These are phyloP conservation scores for Bruguiera hainesii DNA, from an alignment of 441 rosid species.

Conservation along the genomic window DNA sequence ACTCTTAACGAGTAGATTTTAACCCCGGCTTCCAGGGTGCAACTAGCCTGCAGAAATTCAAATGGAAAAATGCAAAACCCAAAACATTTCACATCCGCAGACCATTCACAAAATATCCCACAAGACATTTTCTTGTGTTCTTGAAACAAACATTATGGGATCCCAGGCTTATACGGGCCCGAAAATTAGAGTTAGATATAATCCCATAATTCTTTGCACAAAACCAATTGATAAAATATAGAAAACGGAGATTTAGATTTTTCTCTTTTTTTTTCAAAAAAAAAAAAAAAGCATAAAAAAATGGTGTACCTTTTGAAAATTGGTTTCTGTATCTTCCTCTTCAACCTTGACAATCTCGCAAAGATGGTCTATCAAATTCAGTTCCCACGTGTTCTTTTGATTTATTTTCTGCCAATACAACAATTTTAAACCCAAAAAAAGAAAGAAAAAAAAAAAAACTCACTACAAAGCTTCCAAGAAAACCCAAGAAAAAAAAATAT, in stretches of 20 bases:
- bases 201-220: too few species aligned
- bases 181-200: too few species aligned
- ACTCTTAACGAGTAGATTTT: conserved; percentile 87
- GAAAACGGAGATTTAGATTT: too few species aligned
- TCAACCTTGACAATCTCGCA: conserved; percentile 76
- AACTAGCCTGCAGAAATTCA: conserved; percentile 62
- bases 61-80: not conserved
- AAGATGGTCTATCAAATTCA: conserved; percentile 87
- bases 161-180: too few species aligned
- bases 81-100: not conserved
- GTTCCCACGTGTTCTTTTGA: conserved; percentile 93
- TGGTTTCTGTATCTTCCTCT: conserved; percentile 80
- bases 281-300: not conserved
- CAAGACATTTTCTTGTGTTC: not conserved
- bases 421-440: conserved; percentile 5
- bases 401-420: conserved; percentile 69
- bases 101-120: not conserved
- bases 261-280: not conserved
- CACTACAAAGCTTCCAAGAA: not conserved
- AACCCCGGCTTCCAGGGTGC: conserved; percentile 96
- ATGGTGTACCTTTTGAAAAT: conserved; percentile 68
- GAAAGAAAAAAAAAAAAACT: not conserved
- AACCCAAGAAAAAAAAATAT: too few species aligned
- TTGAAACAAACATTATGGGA: too few species aligned
- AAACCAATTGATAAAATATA: too few species aligned